Conservation (phyloP, 306 rosid genomes). For the Cicer yamashitae region DNA sequence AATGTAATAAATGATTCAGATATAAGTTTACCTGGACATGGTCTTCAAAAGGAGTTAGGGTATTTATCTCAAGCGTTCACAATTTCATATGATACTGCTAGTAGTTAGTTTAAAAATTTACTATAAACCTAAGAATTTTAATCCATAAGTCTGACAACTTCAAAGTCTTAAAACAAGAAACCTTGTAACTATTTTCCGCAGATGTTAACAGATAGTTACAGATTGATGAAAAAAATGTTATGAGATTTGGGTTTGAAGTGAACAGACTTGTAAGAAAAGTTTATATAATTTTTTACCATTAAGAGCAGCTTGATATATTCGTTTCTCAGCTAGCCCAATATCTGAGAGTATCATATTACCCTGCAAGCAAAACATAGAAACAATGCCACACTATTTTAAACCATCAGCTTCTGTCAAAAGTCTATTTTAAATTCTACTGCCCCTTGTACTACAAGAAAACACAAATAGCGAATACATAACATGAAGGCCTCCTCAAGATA, state of each 20-base stretch:
- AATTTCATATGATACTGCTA: conserved; percentile 26
- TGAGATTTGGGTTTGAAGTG: neutral
- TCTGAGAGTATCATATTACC: conserved; percentile 76
- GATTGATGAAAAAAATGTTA: neutral
- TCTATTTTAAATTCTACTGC: neutral
- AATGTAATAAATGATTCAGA: conserved; percentile 63
- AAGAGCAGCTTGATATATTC: conserved; percentile 83
- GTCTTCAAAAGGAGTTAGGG: conserved; percentile 1
- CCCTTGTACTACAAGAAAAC: conserved; percentile 15
- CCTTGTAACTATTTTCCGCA: neutral
- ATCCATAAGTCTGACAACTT: neutral
- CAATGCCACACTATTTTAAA: conserved; percentile 14
- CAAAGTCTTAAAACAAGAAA: no score
- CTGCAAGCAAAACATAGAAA: conserved; percentile 55
- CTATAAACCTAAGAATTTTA: neutral
- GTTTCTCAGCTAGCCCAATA: conserved; percentile 85
- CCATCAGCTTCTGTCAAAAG: neutral
- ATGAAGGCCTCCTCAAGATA: neutral
- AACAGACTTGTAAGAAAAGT: neutral
- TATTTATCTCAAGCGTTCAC: neutral
- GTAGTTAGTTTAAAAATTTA: neutral
- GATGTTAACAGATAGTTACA: neutral
- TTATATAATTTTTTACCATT: conserved; percentile 57
- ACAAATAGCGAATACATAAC: conserved; percentile 21
- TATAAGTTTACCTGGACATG: conserved; percentile 24